Percentiles rank a stretch among this genome's conserved stretches.
phyloP scores from a whole-genome alignment of 2,329 filamentous ascomycete genomes.

The Torrubiella hemipterigena region DNA sequence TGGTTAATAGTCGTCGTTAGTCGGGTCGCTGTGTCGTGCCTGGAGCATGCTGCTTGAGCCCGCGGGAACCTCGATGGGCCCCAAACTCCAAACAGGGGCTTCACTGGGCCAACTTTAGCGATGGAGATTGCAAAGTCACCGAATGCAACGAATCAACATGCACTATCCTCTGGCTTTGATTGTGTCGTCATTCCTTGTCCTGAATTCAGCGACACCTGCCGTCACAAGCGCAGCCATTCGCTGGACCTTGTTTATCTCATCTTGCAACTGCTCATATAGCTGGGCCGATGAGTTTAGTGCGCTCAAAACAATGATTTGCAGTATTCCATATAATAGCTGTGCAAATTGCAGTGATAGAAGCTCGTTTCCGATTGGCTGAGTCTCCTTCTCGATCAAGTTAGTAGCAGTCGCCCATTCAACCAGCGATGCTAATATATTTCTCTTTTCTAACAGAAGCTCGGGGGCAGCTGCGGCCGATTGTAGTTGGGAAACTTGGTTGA shows the following conservation, averaged over 20 bases:
- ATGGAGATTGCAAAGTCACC: too few relatives aligned
- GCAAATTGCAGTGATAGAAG: constrained; percentile 20
- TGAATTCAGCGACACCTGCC: too few relatives aligned
- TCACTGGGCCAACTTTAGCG: too few relatives aligned
- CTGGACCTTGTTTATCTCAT: background rate
- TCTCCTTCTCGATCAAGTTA: constrained; percentile 10
- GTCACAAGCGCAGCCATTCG: background rate
- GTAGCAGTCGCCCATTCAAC: constrained; percentile 20
- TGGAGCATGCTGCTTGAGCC: too few relatives aligned
- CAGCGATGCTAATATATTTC: constrained; percentile 16
- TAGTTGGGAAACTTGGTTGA: constrained; percentile 16
- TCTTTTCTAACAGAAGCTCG: constrained; percentile 17
- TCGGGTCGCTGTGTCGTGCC: too few relatives aligned
- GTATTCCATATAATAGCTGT: constrained; percentile 19
- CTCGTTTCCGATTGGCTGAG: constrained; percentile 10
- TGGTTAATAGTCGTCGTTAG: too few relatives aligned
- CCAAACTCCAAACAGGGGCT: too few relatives aligned
- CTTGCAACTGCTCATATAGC: constrained; percentile 4
- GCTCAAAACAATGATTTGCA: constrained; percentile 22
- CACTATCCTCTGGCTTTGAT: too few relatives aligned
- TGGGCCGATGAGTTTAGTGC: constrained; percentile 16
- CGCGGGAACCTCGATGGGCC: too few relatives aligned
- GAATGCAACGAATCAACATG: too few relatives aligned
- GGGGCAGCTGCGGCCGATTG: constrained; percentile 12
- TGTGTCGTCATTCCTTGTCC: too few relatives aligned